Evolutionary conservation across 2,329 filamentous ascomycete species (phyloP).

Genomic region (Aspergillus fischeri): DNA sequence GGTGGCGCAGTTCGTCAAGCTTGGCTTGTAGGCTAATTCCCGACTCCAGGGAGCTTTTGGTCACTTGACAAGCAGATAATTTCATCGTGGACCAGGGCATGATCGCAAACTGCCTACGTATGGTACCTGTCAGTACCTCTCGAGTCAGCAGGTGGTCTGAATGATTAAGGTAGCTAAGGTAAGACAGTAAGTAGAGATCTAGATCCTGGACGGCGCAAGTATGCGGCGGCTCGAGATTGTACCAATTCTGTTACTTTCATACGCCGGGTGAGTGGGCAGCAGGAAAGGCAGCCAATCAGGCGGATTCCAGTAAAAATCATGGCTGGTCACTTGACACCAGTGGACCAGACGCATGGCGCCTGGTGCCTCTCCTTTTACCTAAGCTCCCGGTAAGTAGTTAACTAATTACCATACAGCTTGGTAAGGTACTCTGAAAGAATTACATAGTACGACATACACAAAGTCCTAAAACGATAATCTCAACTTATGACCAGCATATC

Average conservation of each 20-base stretch:
- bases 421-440: not conserved
- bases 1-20: not conserved
- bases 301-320: constrained; percentile 31
- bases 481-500: not conserved
- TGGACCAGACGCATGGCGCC: constrained; percentile 14
- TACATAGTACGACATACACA: not conserved
- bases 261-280: constrained; percentile 4
- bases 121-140: not conserved
- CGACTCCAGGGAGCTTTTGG: not conserved
- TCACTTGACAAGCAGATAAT: not conserved
- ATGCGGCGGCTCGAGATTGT: constrained; percentile 9
- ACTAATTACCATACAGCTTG: not conserved
- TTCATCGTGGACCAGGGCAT: not conserved
- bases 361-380: constrained; percentile 9
- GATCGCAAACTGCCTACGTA: not conserved
- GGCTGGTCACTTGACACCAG: constrained; percentile 37
- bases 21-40: not conserved
- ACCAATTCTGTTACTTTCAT: constrained; percentile 10
- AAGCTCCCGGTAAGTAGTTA: constrained; percentile 1
- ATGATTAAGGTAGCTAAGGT: not conserved
- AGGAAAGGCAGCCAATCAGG: constrained; percentile 22
- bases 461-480: not conserved
- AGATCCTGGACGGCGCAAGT: constrained; percentile 7
- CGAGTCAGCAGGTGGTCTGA: not conserved
- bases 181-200: constrained; percentile 7